Evolutionary conservation across 1,284 basidiomycete species (phyloP).

Genomic region (Ganoderma multipileum): DNA sequence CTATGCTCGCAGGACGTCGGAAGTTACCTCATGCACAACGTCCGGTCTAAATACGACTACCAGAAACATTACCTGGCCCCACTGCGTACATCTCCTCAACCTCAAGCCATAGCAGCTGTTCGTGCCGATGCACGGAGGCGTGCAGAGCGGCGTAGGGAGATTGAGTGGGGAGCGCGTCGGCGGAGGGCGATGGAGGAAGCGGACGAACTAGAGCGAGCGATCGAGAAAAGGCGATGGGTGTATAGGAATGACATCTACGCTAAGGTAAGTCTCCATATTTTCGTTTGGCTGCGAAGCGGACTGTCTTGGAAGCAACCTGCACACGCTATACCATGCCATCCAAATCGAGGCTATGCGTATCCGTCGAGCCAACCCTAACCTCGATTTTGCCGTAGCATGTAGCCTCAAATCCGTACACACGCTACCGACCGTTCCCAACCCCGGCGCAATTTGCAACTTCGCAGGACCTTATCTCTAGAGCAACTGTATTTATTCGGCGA

Average conservation of each 20-base stretch:
- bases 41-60: conserved; percentile 79
- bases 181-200: conserved; percentile 55
- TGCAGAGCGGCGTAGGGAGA: conserved; percentile 48
- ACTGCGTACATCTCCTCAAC: conserved; percentile 57
- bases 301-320: neutral
- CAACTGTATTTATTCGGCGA: conserved; percentile 81
- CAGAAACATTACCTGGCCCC: conserved; percentile 83
- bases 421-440: conserved; percentile 82
- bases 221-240: conserved; percentile 64
- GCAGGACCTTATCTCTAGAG: conserved; percentile 73
- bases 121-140: conserved; percentile 38
- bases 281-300: neutral
- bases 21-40: conserved; percentile 81
- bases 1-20: conserved; percentile 81
- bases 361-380: conserved; percentile 22
- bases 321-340: conserved; percentile 4
- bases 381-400: conserved; percentile 65
- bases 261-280: conserved; percentile 63
- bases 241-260: conserved; percentile 81
- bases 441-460: conserved; percentile 82
- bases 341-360: neutral
- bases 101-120: conserved; percentile 41
- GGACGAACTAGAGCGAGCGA: conserved; percentile 70
- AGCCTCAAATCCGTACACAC: conserved; percentile 83
- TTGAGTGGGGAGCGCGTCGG: conserved; percentile 57